Evolutionary conservation across 495 filamentous ascomycete genomes (phyloP).

Genomic region (Penicillium paxilli): DNA sequence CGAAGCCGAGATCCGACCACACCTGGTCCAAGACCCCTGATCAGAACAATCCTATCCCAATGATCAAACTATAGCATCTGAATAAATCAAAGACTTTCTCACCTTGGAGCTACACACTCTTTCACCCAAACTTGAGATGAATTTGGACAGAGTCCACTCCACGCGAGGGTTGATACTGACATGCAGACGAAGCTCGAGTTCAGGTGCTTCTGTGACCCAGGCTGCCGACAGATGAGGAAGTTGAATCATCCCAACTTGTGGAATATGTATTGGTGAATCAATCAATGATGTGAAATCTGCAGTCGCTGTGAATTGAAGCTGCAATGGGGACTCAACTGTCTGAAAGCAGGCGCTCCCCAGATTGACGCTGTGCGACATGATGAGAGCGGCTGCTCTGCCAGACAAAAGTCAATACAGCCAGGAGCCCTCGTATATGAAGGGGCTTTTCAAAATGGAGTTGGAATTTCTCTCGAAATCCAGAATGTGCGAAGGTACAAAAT

Average conservation of each 20-base stretch:
- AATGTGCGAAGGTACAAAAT: background rate
- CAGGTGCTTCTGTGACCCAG: conserved; percentile 36
- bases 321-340: conserved; percentile 6
- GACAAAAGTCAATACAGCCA: background rate
- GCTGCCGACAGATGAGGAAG: conserved; percentile 5
- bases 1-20: conserved; percentile 36
- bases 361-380: conserved; percentile 18
- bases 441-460: background rate
- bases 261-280: background rate
- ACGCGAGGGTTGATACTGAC: conserved; percentile 7
- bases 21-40: conserved; percentile 18
- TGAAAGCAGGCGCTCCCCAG: conserved; percentile 16
- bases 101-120: conserved; percentile 31
- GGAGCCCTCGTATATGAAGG: background rate
- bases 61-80: background rate
- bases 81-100: background rate
- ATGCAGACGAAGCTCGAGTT: conserved; percentile 24
- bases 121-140: conserved; percentile 21
- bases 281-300: conserved; percentile 4
- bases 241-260: background rate
- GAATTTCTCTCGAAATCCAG: background rate
- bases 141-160: background rate
- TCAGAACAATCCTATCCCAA: background rate
- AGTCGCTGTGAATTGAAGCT: conserved; percentile 15
- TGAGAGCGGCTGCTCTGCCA: background rate